Evolutionary conservation across 495 filamentous ascomycete genomes (phyloP), one percentile per base, ranked within the genome.

Genomic region (Collariella sp.): DNA sequence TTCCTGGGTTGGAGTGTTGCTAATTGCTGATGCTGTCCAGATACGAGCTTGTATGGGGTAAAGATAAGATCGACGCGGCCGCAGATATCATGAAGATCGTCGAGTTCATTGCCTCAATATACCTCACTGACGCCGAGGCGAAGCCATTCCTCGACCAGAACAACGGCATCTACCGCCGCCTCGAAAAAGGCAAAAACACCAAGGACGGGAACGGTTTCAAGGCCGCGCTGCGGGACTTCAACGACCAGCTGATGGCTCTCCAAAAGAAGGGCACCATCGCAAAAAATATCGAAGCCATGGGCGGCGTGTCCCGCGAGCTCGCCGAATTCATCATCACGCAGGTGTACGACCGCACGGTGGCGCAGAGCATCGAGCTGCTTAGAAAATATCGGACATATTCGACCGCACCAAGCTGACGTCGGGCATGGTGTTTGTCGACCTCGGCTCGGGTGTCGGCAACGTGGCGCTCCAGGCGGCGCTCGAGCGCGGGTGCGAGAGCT

Each of bases 391-490:
- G 54, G 80, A 78, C 42, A 85, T 94, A 44, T 81, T 97, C 26
- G 82, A 83, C 49, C 80, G 94, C 61, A 88, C 87, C 9, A 73
- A 79, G 26, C 75, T 96, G 52, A 89, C 79, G 34, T 87, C 86
- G 0, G 79, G 81, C 29, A 85, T 91, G 52, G 83, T 91, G 1
- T 96, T 98, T 63, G 83, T 98, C 51, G 93, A 98, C 64, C 77
- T 98, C 34, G 93, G 93, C 26, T 95, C 89, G 16, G 93, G 93
- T 23, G 93, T 96, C 24, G 93, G 90, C 5, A 98, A 96, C 67
- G 93, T 96, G 3, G 88, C 91, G 20, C 74, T 98, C 38, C 93
- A 98, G 66, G 93, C 93, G 5, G 93, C 93, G 9, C 79, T 98
- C 7, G 87, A 98, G 66, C 82, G 91, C 45, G 93, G 93, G 13